phyloP scores from a whole-genome alignment of 78 protist species.

The Thecamonas trahens region DNA sequence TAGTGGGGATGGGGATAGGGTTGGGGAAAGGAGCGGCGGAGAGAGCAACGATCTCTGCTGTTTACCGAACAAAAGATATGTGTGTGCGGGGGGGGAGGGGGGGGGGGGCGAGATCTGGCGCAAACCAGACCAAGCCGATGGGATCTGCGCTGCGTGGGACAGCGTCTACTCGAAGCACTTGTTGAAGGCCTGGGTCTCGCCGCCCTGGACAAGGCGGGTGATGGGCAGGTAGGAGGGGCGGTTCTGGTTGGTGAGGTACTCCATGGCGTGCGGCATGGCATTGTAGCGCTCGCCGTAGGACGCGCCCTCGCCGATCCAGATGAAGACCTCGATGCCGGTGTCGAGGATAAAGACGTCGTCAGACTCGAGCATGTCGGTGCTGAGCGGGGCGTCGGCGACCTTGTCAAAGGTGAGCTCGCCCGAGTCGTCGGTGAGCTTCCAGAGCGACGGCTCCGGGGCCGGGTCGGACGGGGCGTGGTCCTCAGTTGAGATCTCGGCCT shows the following conservation, averaged over 20 bases:
- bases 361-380: constrained; percentile 18
- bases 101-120: no score
- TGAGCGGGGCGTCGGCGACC: constrained; percentile 12
- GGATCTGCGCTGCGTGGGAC: no score
- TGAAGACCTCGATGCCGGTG: constrained; percentile 21
- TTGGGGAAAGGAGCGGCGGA: no score
- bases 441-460: background rate
- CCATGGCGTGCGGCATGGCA: background rate
- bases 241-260: background rate
- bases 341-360: constrained; percentile 51
- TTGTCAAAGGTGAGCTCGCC: background rate
- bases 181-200: constrained; percentile 38
- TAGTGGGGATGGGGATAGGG: no score
- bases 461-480: constrained; percentile 33
- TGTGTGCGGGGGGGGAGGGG: no score
- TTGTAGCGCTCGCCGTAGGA: constrained; percentile 5
- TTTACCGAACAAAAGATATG: no score
- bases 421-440: constrained; percentile 12
- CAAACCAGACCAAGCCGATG: no score
- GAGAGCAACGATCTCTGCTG: no score
- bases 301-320: constrained; percentile 56
- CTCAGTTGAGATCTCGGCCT: constrained; percentile 7
- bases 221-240: constrained; percentile 16
- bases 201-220: constrained; percentile 18
- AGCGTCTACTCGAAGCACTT: no score